Percentiles rank a stretch among this genome's conserved stretches.
phyloP scores from a whole-genome alignment of 1,284 basidiomycete species.

The Trametes sp. region DNA sequence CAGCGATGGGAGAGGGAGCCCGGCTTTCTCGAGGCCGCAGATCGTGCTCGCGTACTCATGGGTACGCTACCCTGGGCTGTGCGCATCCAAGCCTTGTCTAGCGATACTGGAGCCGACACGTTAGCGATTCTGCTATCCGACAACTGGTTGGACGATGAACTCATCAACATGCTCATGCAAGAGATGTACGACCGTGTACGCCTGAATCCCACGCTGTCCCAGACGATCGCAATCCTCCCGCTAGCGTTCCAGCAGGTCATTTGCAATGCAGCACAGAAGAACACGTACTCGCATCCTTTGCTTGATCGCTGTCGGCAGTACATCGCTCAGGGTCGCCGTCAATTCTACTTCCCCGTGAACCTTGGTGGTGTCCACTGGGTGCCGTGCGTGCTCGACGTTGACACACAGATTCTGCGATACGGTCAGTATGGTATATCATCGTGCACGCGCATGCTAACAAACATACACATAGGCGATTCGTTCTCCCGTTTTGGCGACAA shows the following conservation, averaged over 20 bases:
- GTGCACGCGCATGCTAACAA: no score
- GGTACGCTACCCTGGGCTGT: no score
- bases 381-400: constrained; percentile 2
- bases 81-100: no score
- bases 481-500: no score
- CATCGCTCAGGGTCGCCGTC: neutral
- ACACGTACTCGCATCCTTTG: neutral
- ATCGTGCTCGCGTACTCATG: no score
- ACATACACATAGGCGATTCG: constrained; percentile 3
- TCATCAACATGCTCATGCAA: constrained; percentile 8
- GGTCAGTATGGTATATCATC: neutral
- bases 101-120: neutral
- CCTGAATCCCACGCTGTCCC: neutral
- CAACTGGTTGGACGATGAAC: constrained; percentile 10
- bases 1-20: no score
- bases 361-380: constrained; percentile 8
- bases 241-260: neutral
- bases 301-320: neutral
- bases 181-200: neutral
- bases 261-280: neutral
- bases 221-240: neutral
- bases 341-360: constrained; percentile 10
- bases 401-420: neutral
- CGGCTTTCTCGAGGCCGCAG: no score
- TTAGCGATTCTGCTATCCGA: constrained; percentile 5